phyloP scores from a whole-genome alignment of 2,329 filamentous ascomycete genomes.

The Aspergillus quadricinctus region DNA sequence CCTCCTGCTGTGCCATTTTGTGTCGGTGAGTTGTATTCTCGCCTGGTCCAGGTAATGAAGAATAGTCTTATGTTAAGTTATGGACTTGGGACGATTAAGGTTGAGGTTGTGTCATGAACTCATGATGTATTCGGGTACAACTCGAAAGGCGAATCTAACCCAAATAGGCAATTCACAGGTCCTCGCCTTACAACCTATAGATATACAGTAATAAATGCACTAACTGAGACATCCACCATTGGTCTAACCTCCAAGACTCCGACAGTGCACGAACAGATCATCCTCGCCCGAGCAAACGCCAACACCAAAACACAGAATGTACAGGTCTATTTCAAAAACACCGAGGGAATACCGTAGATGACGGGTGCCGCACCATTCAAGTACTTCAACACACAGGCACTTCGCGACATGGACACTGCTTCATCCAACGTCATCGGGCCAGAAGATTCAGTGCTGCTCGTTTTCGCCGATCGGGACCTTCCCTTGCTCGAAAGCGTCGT shows the following conservation, averaged over 20 bases:
- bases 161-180: too few species aligned
- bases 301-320: constrained; percentile 4
- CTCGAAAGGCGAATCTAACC: too few species aligned
- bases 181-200: too few species aligned
- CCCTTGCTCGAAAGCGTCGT: constrained; percentile 16
- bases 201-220: neutral
- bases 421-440: constrained; percentile 61
- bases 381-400: constrained; percentile 81
- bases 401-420: constrained; percentile 70
- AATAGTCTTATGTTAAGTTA: too few species aligned
- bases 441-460: neutral
- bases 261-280: neutral
- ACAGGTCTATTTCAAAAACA: constrained; percentile 58
- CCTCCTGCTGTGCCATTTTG: too few species aligned
- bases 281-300: neutral
- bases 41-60: too few species aligned
- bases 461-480: constrained; percentile 22
- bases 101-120: too few species aligned
- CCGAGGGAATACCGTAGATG: constrained; percentile 82
- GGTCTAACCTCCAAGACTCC: neutral
- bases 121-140: too few species aligned
- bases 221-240: neutral
- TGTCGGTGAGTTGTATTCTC: too few species aligned
- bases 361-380: constrained; percentile 91
- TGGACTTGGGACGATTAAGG: too few species aligned